Percentiles rank a stretch among this genome's conserved stretches.
phyloP scores from a whole-genome alignment of 225 moss, liverwort and hornwort genomes.

The Anthoceros angustus region DNA sequence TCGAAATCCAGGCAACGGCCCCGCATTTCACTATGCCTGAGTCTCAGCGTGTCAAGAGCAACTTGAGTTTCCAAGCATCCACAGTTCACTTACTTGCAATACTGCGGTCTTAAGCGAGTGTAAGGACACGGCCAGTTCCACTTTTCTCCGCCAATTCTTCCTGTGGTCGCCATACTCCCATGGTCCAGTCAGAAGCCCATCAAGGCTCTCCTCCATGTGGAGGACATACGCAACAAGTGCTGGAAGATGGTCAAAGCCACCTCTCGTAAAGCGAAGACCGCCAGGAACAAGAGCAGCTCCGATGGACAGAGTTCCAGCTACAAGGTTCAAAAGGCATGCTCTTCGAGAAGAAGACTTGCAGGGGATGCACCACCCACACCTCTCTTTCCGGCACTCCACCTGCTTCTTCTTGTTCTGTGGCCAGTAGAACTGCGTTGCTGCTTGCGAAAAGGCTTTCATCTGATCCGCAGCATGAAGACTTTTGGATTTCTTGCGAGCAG shows the following conservation, averaged over 20 bases:
- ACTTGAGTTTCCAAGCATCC: constrained; percentile 7
- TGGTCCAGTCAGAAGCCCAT: constrained; percentile 54
- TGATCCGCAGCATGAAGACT: constrained; percentile 33
- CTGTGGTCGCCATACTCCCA: constrained; percentile 62
- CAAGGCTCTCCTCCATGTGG: constrained; percentile 60
- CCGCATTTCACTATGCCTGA: neutral
- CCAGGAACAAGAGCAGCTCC: constrained; percentile 48
- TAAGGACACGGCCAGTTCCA: constrained; percentile 49
- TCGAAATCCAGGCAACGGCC: neutral
- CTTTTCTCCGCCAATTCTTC: constrained; percentile 56
- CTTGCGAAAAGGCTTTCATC: constrained; percentile 59
- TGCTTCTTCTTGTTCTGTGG: constrained; percentile 57
- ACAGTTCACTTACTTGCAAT: constrained; percentile 36
- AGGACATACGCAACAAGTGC: constrained; percentile 68
- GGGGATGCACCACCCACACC: constrained; percentile 85
- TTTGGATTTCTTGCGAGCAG: constrained; percentile 41
- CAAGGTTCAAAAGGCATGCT: constrained; percentile 75
- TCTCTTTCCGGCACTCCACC: constrained; percentile 39
- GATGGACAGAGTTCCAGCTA: constrained; percentile 41
- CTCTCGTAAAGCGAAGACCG: constrained; percentile 46
- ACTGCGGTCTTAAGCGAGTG: constrained; percentile 32
- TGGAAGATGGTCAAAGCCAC: constrained; percentile 37
- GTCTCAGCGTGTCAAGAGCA: neutral
- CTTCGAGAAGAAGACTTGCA: constrained; percentile 47
- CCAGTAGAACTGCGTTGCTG: constrained; percentile 67